Conservation (phyloP, 345 rosid species). For the Populus ilicifolia region DNA sequence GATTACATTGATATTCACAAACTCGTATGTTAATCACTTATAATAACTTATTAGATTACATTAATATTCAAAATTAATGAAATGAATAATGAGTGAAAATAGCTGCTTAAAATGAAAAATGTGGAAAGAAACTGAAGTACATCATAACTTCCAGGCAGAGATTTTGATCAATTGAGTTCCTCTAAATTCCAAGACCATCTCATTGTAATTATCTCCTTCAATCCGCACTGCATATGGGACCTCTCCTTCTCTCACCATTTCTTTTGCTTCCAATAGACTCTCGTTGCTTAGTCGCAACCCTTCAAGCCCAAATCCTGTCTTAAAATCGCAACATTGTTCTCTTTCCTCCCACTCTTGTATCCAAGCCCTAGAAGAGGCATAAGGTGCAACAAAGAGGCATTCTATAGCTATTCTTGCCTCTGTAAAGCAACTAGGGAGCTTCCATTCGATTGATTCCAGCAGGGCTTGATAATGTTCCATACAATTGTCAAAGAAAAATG, state of each 20-base stretch:
- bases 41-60: too few species aligned
- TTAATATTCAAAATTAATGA: too few species aligned
- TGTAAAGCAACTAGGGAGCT: conserved; percentile 15
- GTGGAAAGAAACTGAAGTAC: too few species aligned
- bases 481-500: conserved; percentile 17
- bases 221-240: conserved; percentile 19
- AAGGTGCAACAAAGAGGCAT: conserved; percentile 28
- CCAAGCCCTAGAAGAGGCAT: conserved; percentile 10
- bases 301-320: conserved; percentile 4
- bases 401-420: conserved; percentile 35
- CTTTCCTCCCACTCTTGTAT: conserved; percentile 13
- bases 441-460: conserved; percentile 29
- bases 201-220: conserved; percentile 23
- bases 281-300: conserved; percentile 20
- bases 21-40: too few species aligned
- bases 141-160: conserved; percentile 20
- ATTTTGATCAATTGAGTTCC: conserved; percentile 19
- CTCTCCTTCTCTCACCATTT: conserved; percentile 24
- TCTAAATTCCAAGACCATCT: conserved; percentile 28
- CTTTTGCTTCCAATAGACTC: conserved; percentile 32
- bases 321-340: background rate
- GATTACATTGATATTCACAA: too few species aligned
- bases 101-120: too few species aligned
- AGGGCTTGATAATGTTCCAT: conserved; percentile 21
- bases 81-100: too few species aligned